Evolutionary conservation across 495 filamentous ascomycete genomes (phyloP).

Genomic region (Cercophora scortea): DNA sequence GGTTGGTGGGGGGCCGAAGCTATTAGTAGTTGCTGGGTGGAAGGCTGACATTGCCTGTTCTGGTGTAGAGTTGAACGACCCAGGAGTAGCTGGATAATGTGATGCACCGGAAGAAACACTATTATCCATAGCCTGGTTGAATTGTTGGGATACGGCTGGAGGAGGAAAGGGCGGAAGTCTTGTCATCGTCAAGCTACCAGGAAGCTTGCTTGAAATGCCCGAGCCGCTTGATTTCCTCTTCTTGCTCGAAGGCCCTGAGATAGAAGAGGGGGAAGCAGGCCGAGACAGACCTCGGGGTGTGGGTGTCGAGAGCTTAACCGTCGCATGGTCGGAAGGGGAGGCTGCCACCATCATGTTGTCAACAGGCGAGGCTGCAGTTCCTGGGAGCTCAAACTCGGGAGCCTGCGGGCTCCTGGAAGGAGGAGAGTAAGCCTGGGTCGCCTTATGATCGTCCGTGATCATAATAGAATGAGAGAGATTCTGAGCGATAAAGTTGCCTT

Average conservation of each 20-base stretch:
- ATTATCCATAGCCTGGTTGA: background rate
- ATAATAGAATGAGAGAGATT: slow-evolving; percentile 79
- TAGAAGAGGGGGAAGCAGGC: slow-evolving; percentile 56
- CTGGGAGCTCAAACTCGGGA: background rate
- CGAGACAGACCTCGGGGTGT: slow-evolving; percentile 61
- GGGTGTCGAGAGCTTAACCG: slow-evolving; percentile 36
- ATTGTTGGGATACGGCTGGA: background rate
- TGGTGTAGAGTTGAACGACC: no score
- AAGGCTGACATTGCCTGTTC: no score
- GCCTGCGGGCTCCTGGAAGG: background rate
- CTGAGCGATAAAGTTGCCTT: slow-evolving; percentile 68
- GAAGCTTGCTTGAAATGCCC: slow-evolving; percentile 2
- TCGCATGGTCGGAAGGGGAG: background rate
- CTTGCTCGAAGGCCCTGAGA: slow-evolving; percentile 2
- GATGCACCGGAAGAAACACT: background rate
- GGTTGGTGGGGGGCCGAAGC: background rate
- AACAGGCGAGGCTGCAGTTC: background rate
- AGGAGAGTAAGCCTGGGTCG: slow-evolving; percentile 13
- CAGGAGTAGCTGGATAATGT: no score
- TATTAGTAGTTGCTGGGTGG: no score
- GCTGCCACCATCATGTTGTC: background rate
- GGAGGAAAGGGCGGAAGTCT: background rate
- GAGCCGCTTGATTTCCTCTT: slow-evolving; percentile 10
- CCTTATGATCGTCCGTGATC: slow-evolving; percentile 97
- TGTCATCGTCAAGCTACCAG: slow-evolving; percentile 9